phyloP scores from a whole-genome alignment of 2,329 filamentous ascomycete species.

The Verticillium dahliae region DNA sequence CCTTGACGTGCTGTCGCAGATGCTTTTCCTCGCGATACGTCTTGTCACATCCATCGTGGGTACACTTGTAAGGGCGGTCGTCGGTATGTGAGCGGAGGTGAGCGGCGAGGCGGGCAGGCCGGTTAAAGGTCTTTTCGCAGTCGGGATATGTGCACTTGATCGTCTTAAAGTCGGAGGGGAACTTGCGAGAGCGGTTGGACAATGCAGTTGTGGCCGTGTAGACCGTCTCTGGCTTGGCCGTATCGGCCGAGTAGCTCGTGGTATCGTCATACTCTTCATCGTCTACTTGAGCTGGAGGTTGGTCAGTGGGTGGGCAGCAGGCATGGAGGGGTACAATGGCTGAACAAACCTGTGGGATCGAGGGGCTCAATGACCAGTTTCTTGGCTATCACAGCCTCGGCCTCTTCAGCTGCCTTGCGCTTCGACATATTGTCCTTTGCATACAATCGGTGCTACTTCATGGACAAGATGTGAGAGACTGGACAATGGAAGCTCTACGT shows the following conservation, averaged over 20 bases:
- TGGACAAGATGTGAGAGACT: not conserved
- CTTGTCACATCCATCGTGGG: slow-evolving; percentile 67
- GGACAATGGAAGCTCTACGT: not conserved
- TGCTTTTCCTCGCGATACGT: slow-evolving; percentile 83
- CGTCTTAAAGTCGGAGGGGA: slow-evolving; percentile 69
- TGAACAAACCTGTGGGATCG: slow-evolving; percentile 5
- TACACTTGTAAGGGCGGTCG: slow-evolving; percentile 72
- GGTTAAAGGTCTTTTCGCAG: slow-evolving; percentile 81
- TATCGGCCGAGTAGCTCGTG: slow-evolving; percentile 9
- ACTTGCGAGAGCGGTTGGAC: slow-evolving; percentile 30
- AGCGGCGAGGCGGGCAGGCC: slow-evolving; percentile 70
- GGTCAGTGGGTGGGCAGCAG: not conserved
- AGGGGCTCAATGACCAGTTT: slow-evolving; percentile 1
- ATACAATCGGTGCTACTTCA: not conserved
- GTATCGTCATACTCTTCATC: slow-evolving; percentile 12
- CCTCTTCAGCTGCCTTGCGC: slow-evolving; percentile 7
- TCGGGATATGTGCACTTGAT: slow-evolving; percentile 67
- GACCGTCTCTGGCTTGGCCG: slow-evolving; percentile 8
- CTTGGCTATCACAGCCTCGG: slow-evolving; percentile 1
- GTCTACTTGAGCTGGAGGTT: not conserved
- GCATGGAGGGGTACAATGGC: not conserved
- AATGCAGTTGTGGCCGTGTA: slow-evolving; percentile 9
- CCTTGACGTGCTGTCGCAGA: slow-evolving; percentile 77
- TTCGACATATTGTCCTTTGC: slow-evolving; percentile 7
- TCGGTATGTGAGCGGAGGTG: slow-evolving; percentile 83